Conservation (phyloP, 1,139 yeast species). For the Kodamaea anthophila region DNA sequence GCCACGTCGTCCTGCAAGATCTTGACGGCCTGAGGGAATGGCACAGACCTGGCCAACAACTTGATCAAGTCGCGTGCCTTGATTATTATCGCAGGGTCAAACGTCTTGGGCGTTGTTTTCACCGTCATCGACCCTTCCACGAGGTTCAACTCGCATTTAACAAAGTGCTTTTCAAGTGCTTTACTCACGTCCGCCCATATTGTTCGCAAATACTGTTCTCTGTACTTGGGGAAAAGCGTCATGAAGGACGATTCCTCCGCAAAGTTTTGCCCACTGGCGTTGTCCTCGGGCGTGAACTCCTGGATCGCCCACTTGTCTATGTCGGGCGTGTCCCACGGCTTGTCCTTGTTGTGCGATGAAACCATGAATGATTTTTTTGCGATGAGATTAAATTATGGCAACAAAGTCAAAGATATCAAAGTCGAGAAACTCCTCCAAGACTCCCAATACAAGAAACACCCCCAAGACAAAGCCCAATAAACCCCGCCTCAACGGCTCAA, state of each 20-base stretch:
- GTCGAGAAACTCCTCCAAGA: too few species aligned
- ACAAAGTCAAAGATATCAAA: not conserved
- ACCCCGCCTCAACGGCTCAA: slow-evolving; percentile 17
- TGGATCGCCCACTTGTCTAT: slow-evolving; percentile 91
- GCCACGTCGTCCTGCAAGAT: slow-evolving; percentile 88
- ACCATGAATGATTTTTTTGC: slow-evolving; percentile 46
- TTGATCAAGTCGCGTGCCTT: slow-evolving; percentile 94
- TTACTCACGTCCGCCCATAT: slow-evolving; percentile 93
- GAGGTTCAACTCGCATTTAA: slow-evolving; percentile 77
- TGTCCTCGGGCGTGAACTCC: slow-evolving; percentile 86
- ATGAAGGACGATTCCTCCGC: slow-evolving; percentile 93
- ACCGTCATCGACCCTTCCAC: slow-evolving; percentile 98
- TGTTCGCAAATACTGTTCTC: slow-evolving; percentile 83
- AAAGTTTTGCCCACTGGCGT: slow-evolving; percentile 77
- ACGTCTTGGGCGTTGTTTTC: slow-evolving; percentile 90
- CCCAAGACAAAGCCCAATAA: slow-evolving; percentile 10
- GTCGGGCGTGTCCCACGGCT: slow-evolving; percentile 97
- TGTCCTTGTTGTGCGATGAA: slow-evolving; percentile 87
- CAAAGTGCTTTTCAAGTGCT: slow-evolving; percentile 63
- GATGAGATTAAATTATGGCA: slow-evolving; percentile 1
- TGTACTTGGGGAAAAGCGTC: slow-evolving; percentile 92
- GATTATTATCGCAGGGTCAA: slow-evolving; percentile 87
- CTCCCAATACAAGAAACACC: not conserved
- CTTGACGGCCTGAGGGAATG: slow-evolving; percentile 93
- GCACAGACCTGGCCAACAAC: slow-evolving; percentile 91